Conservation (phyloP, 75 land plant species). For the Cunninghamia lanceolata region DNA sequence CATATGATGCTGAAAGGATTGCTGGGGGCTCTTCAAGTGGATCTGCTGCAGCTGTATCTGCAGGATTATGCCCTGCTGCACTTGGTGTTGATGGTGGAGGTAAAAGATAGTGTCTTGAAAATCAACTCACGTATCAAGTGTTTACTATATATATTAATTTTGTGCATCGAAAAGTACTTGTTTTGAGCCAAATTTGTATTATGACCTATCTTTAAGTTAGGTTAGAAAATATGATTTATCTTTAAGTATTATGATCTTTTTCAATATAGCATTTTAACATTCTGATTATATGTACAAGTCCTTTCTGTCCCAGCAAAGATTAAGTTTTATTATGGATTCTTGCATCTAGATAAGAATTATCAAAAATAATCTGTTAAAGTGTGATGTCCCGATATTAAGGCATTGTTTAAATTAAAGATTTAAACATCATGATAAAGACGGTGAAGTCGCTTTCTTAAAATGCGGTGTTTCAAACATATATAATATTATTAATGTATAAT, state of each 20-base stretch:
- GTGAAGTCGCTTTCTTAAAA: too few relatives aligned
- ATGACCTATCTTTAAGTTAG: background rate
- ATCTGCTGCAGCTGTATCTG: constrained; percentile 74
- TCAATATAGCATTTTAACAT: background rate
- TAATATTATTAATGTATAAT: too few relatives aligned
- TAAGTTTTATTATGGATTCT: background rate
- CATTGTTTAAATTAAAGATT: too few relatives aligned
- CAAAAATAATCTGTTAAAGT: background rate
- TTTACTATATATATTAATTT: background rate
- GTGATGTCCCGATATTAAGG: too few relatives aligned
- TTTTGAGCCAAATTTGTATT: background rate
- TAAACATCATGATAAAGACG: too few relatives aligned
- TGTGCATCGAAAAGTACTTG: background rate
- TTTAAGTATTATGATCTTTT: too few relatives aligned
- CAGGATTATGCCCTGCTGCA: constrained; percentile 73
- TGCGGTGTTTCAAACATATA: too few relatives aligned
- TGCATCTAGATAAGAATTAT: background rate
- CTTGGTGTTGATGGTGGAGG: constrained; percentile 93
- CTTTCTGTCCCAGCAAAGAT: background rate
- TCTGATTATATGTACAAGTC: background rate
- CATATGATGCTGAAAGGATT: constrained; percentile 47
- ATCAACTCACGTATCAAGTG: background rate
- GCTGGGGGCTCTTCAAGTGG: constrained; percentile 88
- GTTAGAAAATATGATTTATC: background rate
- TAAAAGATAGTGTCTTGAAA: constrained; percentile 14